phyloP scores from a whole-genome alignment of 2,329 filamentous ascomycete genomes.

The Cucurbitaria berberidis region DNA sequence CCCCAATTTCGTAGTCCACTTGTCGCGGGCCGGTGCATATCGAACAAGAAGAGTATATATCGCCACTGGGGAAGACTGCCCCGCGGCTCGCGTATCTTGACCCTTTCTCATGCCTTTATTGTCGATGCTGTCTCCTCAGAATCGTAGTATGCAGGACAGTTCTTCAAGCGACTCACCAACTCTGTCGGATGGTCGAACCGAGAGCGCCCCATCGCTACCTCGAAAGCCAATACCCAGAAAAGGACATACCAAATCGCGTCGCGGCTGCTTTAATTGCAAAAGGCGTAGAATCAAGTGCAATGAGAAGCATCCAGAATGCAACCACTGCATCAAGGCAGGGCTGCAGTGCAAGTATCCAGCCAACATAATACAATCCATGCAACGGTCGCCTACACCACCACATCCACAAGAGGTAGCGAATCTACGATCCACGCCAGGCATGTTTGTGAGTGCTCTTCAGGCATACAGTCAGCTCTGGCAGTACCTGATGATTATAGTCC shows the following conservation, averaged over 20 bases:
- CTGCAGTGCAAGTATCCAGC: constrained; percentile 68
- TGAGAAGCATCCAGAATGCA: constrained; percentile 68
- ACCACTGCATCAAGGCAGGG: constrained; percentile 67
- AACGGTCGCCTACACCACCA: constrained; percentile 26
- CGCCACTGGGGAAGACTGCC: constrained; percentile 24
- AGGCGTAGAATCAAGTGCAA: constrained; percentile 72
- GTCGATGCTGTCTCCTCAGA: constrained; percentile 29
- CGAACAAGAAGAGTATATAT: constrained; percentile 35
- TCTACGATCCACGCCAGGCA: constrained; percentile 40
- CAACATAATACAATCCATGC: constrained; percentile 42
- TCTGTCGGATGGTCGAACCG: constrained; percentile 25
- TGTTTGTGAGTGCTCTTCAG: constrained; percentile 37
- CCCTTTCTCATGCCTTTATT: constrained; percentile 20
- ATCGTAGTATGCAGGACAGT: constrained; percentile 31
- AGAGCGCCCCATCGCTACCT: constrained; percentile 30
- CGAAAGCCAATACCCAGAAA: constrained; percentile 54
- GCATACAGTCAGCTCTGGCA: constrained; percentile 3
- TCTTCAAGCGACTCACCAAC: constrained; percentile 43
- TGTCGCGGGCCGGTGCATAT: constrained; percentile 21
- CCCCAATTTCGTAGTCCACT: constrained; percentile 30
- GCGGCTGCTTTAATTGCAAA: constrained; percentile 73
- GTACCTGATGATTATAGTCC: constrained; percentile 30
- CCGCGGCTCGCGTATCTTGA: constrained; percentile 20
- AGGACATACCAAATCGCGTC: constrained; percentile 70
- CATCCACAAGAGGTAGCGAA: constrained; percentile 36